Evolutionary conservation across 208 protist species (phyloP).

Genomic region (Trypanosoma cruzi): DNA sequence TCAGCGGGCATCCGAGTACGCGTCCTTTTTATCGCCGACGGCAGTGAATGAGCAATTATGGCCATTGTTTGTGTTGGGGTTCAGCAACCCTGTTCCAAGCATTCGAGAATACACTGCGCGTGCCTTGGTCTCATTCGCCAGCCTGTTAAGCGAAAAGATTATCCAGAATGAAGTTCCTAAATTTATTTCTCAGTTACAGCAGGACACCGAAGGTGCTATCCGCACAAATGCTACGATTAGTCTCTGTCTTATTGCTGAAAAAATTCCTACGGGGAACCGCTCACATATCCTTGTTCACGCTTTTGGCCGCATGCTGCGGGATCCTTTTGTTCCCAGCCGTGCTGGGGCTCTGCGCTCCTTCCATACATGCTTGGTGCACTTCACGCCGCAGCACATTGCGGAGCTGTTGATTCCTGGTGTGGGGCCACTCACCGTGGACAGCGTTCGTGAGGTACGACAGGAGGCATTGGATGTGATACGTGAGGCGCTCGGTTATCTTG

Average conservation of each 20-base stretch:
- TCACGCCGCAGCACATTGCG: slow-evolving; percentile 49
- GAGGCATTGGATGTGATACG: slow-evolving; percentile 46
- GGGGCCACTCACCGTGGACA: slow-evolving; percentile 63
- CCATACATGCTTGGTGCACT: slow-evolving; percentile 36
- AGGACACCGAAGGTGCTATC: slow-evolving; percentile 70
- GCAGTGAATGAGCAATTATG: slow-evolving; percentile 65
- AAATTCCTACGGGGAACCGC: slow-evolving; percentile 48
- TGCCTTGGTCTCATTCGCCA: slow-evolving; percentile 70
- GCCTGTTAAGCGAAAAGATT: slow-evolving; percentile 43
- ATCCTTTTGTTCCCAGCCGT: slow-evolving; percentile 76
- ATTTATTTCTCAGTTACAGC: slow-evolving; percentile 63
- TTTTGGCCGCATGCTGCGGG: slow-evolving; percentile 82
- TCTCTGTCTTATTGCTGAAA: slow-evolving; percentile 57
- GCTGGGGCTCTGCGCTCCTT: slow-evolving; percentile 64
- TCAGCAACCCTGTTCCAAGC: slow-evolving; percentile 47
- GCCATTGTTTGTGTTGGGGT: slow-evolving; percentile 69
- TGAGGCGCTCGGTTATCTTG: slow-evolving; percentile 18
- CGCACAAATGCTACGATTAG: slow-evolving; percentile 91
- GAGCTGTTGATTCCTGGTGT: slow-evolving; percentile 61
- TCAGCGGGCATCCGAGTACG: slow-evolving; percentile 50
- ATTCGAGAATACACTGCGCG: slow-evolving; percentile 81
- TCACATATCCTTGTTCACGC: slow-evolving; percentile 52
- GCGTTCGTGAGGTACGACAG: slow-evolving; percentile 45
- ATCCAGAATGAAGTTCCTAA: slow-evolving; percentile 61
- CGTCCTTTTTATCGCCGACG: slow-evolving; percentile 34